These are phyloP conservation scores for Talaromyces sp. DNA, from an alignment of 2,329 filamentous ascomycete genomes.

Conservation along the genomic window DNA sequence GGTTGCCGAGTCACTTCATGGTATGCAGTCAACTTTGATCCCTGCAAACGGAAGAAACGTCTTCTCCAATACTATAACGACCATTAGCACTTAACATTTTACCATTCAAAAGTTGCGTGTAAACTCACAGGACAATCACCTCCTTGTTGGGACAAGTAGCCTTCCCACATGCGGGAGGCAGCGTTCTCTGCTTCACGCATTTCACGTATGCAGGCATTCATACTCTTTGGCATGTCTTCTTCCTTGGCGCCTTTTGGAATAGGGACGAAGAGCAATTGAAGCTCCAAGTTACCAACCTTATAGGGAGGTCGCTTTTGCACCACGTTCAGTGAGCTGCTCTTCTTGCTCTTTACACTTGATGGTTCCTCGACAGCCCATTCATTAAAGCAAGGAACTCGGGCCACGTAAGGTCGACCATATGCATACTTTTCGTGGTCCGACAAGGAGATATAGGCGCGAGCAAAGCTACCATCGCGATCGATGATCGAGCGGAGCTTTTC, in stretches of 20 bases:
- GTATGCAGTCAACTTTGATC: conserved; percentile 88
- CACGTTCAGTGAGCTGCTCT: conserved; percentile 56
- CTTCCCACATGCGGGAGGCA: conserved; percentile 75
- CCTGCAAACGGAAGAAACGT: conserved; percentile 91
- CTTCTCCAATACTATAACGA: conserved; percentile 82
- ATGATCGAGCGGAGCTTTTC: conserved; percentile 83
- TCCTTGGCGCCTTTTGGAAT: conserved; percentile 82
- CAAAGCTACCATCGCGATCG: conserved; percentile 89
- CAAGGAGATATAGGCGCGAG: conserved; percentile 85
- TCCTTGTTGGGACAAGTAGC: conserved; percentile 89
- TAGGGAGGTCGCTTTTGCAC: conserved; percentile 79
- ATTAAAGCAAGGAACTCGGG: conserved; percentile 94
- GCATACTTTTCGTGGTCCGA: conserved; percentile 87
- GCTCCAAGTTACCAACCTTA: conserved; percentile 87
- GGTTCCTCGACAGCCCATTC: conserved; percentile 94
- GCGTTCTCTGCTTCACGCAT: conserved; percentile 85
- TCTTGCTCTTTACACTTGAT: conserved; percentile 94
- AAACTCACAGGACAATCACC: conserved; percentile 89
- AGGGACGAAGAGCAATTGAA: conserved; percentile 92
- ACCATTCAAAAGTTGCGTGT: neutral
- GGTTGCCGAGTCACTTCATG: conserved; percentile 94
- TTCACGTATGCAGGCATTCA: conserved; percentile 93
- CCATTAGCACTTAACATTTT: conserved; percentile 37
- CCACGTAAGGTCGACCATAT: conserved; percentile 81
- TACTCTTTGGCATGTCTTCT: conserved; percentile 98